Base-by-base conservation (phyloP, 2,329 filamentous ascomycete species). In the Colletotrichum echinochloae region DNA sequence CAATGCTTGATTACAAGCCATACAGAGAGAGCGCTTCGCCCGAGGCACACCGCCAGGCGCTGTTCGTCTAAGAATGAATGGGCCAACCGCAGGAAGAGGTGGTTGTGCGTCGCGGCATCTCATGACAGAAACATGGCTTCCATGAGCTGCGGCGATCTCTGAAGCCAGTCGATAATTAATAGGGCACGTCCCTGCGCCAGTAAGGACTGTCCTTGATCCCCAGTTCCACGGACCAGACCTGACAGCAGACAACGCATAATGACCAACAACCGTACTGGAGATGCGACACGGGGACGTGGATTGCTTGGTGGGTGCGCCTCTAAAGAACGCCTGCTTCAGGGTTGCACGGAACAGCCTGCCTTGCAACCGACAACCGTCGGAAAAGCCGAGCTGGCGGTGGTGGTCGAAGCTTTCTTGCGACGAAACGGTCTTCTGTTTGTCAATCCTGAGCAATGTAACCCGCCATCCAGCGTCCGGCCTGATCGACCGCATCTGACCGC, bases 271-370 rank as follows among this genome's bases (percentile, higher is more conserved):
- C 1, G 20, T n/a, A 51, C 23, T 28, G 23, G 12, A 33, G 66
- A 61, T 35, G 39, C 56, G 67, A 66, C 63, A 55, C 59, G 37
- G 49, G 23, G 63, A 46, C 56, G 12, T 61, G 63, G 41, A 23
- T 39, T 41, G 39, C 33, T 37, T n/a, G n/a, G n/a, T n/a, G n/a
- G 55, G 60, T 65, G 23, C 16, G 41, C 60, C 39, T 46, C 26
- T 48, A 59, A 59, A 64, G 59, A 69, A 71, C 60, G 60, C 60
- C 49, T 61, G 41, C 69, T 61, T 56, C 66, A 70, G 26, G 28
- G 41, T 41, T 56, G 55, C 66, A 65, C 61, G 69, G 69, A 35
- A 33, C 54, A 65, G 48, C 60, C 69, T 65, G 48, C 60, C 69
- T 65, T 52, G 65, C 30, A 61, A n/a, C 12, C 6, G 35, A 9